Base-by-base conservation (phyloP, 1,284 basidiomycete species). In the Serendipita sp. region DNA sequence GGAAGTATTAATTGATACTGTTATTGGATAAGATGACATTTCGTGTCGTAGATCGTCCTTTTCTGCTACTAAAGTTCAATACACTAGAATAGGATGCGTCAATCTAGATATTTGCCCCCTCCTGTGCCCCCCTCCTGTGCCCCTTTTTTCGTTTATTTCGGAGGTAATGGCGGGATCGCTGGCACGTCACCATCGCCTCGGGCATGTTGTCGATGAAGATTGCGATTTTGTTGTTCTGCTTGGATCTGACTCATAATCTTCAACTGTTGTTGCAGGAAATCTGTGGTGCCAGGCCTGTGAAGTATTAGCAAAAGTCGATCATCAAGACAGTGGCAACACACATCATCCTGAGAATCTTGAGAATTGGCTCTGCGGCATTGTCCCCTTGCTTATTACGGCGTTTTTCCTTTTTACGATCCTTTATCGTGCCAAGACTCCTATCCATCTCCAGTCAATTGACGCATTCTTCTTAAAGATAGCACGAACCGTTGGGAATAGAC, bases 341-440 rank as follows among this genome's bases (percentile, higher is more conserved):
- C 92, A 92, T 80, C 92, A 97, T 95, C 38, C 93, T 81, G 60
- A 97, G 77, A 68, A 97, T 94, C 63, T 91, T 79, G 79, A 97
- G 83, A 65, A 96, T 94, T 60, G 88, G 91, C 74, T 97, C 91
- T 53, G 88, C 89, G 61, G 74, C 72, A 68, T 84, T 88, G 22
- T 77, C 80, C 62, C 77, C 74, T 64, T 88, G 82, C 68, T 85
- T 85, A 71, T 85, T 82, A 67, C 91, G 80, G 69, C 84, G 81
- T 79, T 95, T 98, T 75, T 93, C 91, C 71, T 84, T 85, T 79
- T 98, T 99, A 66, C 92, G 82, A 70, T 95, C 87, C 72, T 87
- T 87, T 74, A 99, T 99, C 2, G 96, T 99, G 5, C 95, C 95
- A 15, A 99, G 80, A 72, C 96, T 98, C 17, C 80, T 58, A n/a